Percentiles rank a stretch among this genome's conserved stretches.
phyloP scores from a whole-genome alignment of 139 green algal genomes.

The Volvox africanus region DNA sequence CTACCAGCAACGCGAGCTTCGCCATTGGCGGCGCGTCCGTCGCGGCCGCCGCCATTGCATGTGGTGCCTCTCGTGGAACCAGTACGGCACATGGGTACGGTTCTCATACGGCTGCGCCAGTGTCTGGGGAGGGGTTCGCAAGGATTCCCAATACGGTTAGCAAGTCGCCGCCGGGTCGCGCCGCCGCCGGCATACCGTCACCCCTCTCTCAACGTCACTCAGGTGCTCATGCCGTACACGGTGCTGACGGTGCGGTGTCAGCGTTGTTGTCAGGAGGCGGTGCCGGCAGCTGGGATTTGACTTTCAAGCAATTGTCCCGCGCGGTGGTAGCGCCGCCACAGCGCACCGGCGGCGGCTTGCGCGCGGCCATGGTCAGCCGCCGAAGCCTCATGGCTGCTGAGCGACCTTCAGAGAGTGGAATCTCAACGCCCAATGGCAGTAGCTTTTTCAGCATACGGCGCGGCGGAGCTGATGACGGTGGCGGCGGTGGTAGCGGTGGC shows the following conservation, averaged over 20 bases:
- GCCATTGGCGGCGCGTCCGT: neutral
- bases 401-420: slow-evolving; percentile 8
- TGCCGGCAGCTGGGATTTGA: slow-evolving; percentile 33
- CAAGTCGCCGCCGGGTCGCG: neutral
- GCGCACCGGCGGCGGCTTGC: neutral
- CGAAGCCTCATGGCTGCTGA: slow-evolving; percentile 9
- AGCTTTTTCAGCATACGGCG: slow-evolving; percentile 24
- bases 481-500: neutral
- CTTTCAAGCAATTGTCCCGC: slow-evolving; percentile 23
- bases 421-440: neutral
- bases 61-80: neutral
- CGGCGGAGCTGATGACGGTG: neutral
- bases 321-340: slow-evolving; percentile 29
- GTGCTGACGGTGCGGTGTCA: neutral
- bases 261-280: neutral
- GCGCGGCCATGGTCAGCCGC: slow-evolving; percentile 19
- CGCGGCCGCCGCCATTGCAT: slow-evolving; percentile 13
- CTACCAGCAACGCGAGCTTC: neutral
- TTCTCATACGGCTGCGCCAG: neutral
- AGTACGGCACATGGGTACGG: neutral
- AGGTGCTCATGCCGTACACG: neutral
- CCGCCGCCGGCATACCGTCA: neutral
- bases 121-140: neutral
- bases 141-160: neutral
- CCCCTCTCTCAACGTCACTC: neutral